These are phyloP conservation scores for Zoysia japonica DNA, from an alignment of 176 grass and related monocot genomes.

Conservation along the genomic window DNA sequence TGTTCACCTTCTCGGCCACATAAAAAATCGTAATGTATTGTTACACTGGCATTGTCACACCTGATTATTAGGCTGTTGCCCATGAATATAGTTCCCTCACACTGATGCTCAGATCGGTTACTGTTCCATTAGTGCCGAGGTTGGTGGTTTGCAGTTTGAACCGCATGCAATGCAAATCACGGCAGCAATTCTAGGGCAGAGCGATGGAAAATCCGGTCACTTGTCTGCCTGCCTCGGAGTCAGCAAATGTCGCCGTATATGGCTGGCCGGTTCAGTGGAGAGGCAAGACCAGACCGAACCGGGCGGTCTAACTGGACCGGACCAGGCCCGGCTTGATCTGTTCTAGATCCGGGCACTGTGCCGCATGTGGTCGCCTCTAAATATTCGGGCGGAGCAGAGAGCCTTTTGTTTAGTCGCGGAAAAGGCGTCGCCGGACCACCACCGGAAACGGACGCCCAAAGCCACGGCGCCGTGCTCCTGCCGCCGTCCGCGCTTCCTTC, in stretches of 20 bases:
- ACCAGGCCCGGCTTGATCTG: slow-evolving; percentile 52
- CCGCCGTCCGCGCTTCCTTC: too few relatives aligned
- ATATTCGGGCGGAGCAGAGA: slow-evolving; percentile 37
- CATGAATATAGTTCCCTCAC: slow-evolving; percentile 17
- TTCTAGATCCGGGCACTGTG: slow-evolving; percentile 50
- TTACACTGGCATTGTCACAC: slow-evolving; percentile 8
- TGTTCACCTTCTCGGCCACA: slow-evolving; percentile 15
- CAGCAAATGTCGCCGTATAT: slow-evolving; percentile 35
- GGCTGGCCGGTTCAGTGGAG: background rate
- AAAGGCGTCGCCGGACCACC: too few relatives aligned
- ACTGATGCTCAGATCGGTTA: background rate
- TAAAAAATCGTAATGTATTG: background rate
- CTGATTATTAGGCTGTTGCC: background rate
- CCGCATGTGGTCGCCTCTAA: slow-evolving; percentile 49
- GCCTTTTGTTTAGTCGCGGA: background rate
- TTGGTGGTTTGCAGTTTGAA: slow-evolving; percentile 7
- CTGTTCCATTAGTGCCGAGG: slow-evolving; percentile 8
- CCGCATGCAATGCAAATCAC: background rate
- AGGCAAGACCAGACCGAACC: background rate
- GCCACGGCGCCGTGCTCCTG: too few relatives aligned
- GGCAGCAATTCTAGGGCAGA: slow-evolving; percentile 42
- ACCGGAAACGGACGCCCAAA: too few relatives aligned
- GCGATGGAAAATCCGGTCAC: slow-evolving; percentile 5
- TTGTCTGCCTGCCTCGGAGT: slow-evolving; percentile 41
- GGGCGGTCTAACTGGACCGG: background rate